These are phyloP conservation scores for Tagetes erecta DNA, from an alignment of 129 eudicot genomes.

Conservation along the genomic window DNA sequence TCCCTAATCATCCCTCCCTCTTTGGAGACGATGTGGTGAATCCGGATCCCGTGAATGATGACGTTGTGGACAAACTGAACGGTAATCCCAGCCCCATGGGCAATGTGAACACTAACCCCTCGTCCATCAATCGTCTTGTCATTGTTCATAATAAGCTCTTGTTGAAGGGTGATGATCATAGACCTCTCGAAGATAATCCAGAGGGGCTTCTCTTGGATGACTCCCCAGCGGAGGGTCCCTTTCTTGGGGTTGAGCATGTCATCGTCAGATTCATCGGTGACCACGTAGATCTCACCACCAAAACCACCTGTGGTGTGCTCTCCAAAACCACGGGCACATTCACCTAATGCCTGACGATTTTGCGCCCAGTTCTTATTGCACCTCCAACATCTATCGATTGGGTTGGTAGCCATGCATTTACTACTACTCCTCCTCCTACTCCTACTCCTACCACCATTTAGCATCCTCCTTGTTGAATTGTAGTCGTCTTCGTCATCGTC, in stretches of 20 bases:
- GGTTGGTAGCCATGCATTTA: conserved; percentile 59
- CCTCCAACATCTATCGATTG: conserved; percentile 78
- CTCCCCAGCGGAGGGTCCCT: conserved; percentile 80
- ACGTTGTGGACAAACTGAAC: conserved; percentile 62
- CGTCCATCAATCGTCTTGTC: conserved; percentile 80
- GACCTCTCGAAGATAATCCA: conserved; percentile 61
- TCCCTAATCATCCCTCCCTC: conserved; percentile 67
- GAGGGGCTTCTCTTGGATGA: conserved; percentile 63
- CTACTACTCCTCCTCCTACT: too few species aligned
- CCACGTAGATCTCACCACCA: conserved; percentile 54
- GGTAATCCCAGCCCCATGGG: conserved; percentile 70
- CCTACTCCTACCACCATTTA: neutral
- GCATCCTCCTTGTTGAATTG: conserved; percentile 45
- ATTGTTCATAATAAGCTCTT: conserved; percentile 60
- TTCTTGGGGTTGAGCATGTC: conserved; percentile 51
- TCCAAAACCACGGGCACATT: conserved; percentile 71
- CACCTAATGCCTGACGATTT: conserved; percentile 53
- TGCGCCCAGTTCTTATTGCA: conserved; percentile 55
- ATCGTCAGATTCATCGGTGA: conserved; percentile 55
- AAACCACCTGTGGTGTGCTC: conserved; percentile 57
- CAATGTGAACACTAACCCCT: conserved; percentile 61
- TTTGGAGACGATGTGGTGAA: conserved; percentile 54
- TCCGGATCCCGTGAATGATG: conserved; percentile 60
- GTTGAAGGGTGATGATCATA: conserved; percentile 56
- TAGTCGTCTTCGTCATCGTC: too few species aligned